These are phyloP conservation scores for Barnettozyma siamensis DNA, from an alignment of 805 yeast species.

Conservation along the genomic window DNA sequence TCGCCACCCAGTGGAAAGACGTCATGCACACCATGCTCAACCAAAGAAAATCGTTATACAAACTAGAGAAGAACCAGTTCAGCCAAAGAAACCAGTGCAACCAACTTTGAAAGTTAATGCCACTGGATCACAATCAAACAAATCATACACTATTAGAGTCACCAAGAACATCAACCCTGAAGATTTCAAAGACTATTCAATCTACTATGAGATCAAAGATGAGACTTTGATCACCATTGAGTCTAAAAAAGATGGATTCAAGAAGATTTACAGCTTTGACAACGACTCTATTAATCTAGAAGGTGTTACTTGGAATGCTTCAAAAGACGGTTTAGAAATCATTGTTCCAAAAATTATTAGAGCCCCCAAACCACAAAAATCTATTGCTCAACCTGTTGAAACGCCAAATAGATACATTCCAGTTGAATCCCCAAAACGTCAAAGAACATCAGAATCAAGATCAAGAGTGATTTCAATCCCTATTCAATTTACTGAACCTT, in stretches of 20 bases:
- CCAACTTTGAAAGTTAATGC: slow-evolving; percentile 5
- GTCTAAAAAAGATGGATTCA: slow-evolving; percentile 15
- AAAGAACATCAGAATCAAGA: slow-evolving; percentile 1
- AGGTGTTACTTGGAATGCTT: slow-evolving; percentile 15
- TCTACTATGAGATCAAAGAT: slow-evolving; percentile 11
- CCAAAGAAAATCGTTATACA: not conserved
- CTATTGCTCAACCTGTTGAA: not conserved
- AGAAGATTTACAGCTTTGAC: slow-evolving; percentile 14
- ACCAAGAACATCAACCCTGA: slow-evolving; percentile 10
- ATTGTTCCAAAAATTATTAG: slow-evolving; percentile 14
- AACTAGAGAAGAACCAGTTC: too few species aligned
- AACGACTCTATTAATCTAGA: slow-evolving; percentile 10
- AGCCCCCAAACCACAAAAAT: not conserved
- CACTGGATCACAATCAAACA: slow-evolving; percentile 5
- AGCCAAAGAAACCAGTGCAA: not conserved
- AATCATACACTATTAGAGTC: slow-evolving; percentile 14
- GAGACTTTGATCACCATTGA: slow-evolving; percentile 9
- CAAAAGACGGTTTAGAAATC: slow-evolving; percentile 10
- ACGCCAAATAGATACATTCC: not conserved
- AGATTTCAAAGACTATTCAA: slow-evolving; percentile 15
- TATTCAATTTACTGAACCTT: slow-evolving; percentile 5
- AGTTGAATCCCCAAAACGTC: not conserved
- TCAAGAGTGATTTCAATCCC: slow-evolving; percentile 11
- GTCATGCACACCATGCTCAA: not conserved
- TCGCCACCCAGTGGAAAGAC: not conserved